Base-by-base conservation (phyloP, 495 filamentous ascomycete species). In the Clavariopsis aquatica region DNA sequence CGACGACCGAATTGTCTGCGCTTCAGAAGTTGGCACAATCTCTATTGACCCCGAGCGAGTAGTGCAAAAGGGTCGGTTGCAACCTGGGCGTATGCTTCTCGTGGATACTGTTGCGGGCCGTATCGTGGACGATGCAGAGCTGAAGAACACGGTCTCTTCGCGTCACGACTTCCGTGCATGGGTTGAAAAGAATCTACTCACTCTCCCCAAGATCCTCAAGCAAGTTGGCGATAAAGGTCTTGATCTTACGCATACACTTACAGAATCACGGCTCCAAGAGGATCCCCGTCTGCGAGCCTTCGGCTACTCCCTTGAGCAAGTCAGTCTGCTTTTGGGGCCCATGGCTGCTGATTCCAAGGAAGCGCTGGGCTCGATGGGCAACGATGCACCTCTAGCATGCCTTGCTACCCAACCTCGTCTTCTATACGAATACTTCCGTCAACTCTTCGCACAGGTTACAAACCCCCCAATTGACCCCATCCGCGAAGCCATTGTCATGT, bases 321-420 rank as follows among this genome's bases (percentile, higher is more conserved):
- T 99, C 74, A 95, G 88, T 75, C 78, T 99, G 74, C 80, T 99
- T 10, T 84, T 99, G 27, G 95, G 89, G 22, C 94, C 94, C 9
- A 99, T 99, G 94, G 94, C 92, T 60, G 92, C 93, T 27, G 94
- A 99, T 68, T 96, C 96, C 51, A 99, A 99, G 79, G 94, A 99
- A 77, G 95, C 94, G n/a, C 83, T 99, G 27, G 94, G 94, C 34
- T 99, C 94, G 58, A 99, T 99, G 94, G 94, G 94, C 69, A 99
- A 99, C 75, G 94, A 99, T 81, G 91, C 92, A 41, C 94, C 94
- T 17, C 79, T 99, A 68, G 94, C 94, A 27, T 97, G 93, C 76
- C 83, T 99, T 66, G 89, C 94, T 28, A 83, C 87, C 52, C 89
- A 94, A 58, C 93, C 94, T 57, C 91, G 93, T 70, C 81, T 98